Base-by-base conservation (phyloP, 2,329 filamentous ascomycete genomes). In the Venturia carpophila region DNA sequence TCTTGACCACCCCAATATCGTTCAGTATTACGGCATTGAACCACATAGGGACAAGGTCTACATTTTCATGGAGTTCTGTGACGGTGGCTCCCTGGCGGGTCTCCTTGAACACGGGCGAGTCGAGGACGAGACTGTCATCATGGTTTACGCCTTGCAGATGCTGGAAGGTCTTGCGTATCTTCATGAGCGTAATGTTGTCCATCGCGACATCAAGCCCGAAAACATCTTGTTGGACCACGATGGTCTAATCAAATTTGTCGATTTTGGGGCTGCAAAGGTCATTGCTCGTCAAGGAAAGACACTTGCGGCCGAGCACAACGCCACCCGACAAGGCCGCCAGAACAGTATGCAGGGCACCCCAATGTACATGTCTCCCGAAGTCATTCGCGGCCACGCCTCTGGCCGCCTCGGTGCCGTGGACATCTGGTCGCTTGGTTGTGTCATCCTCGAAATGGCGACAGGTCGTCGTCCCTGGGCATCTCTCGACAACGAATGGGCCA, bases 321-420 rank as follows among this genome's bases (percentile, higher is more conserved):
- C 84, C 45, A 73, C 82, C 37, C 74, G 75, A 37, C 74, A 77
- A 64, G 76, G 72, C 27, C 75, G 76, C 39, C 92, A 96, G 76
- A 89, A 92, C 73, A 94, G 90, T 43, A 97, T 97, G 87, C 56
- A 62, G 24, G 94, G 94, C 70, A 99, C 94, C 13, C 94, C 94
- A 2, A 99, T 99, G 94, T 99, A 99, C 81, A 99, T 99, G 94
- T 97, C 94, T 7, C 94, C 94, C 5, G 94, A 99, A 79, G 91
- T 97, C 49, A 97, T 99, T 79, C 95, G 92, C 72, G 94, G 94
- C 65, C 88, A 92, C 69, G 87, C 72, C 27, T 73, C 74, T 6
- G 89, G 90, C 64, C 88, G 90, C 69, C 88, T 92, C 66, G 93
- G 92, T 47, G 88, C 92, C 3, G 91, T 95, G 56, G 93, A 99